These are phyloP conservation scores for Aegle marmelos DNA, from an alignment of 345 rosid species.

Conservation along the genomic window DNA sequence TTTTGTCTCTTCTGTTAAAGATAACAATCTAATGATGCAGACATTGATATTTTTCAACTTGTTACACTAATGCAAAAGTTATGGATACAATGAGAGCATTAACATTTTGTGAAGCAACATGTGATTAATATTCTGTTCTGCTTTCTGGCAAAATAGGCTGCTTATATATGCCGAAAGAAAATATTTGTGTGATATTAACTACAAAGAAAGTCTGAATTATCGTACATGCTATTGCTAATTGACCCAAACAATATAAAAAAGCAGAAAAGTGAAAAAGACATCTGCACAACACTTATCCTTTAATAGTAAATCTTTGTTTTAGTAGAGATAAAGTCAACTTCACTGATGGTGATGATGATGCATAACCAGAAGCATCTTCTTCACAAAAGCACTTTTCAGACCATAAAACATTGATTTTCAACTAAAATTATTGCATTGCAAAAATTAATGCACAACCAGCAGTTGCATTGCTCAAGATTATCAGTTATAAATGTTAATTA, in stretches of 20 bases:
- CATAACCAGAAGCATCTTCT: background rate
- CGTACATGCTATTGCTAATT: background rate
- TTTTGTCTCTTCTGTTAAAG: no score
- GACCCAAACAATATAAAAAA: background rate
- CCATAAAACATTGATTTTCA: background rate
- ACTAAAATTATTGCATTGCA: background rate
- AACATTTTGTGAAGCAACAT: no score
- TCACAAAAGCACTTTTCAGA: background rate
- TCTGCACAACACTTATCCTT: no score
- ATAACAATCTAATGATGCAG: background rate
- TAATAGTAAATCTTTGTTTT: background rate
- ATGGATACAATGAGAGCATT: no score
- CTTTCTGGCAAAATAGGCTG: no score
- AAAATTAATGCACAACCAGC: no score
- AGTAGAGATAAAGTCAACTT: background rate
- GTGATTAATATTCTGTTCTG: no score
- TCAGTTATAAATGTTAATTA: no score
- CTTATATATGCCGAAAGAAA: no score
- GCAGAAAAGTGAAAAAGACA: background rate
- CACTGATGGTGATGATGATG: background rate
- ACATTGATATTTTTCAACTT: background rate
- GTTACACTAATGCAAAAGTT: background rate
- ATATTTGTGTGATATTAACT: background rate
- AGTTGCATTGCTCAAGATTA: no score
- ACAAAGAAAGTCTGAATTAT: background rate